These are phyloP conservation scores for Penicillium malachiteum DNA, from an alignment of 495 filamentous ascomycete genomes.

Conservation along the genomic window DNA sequence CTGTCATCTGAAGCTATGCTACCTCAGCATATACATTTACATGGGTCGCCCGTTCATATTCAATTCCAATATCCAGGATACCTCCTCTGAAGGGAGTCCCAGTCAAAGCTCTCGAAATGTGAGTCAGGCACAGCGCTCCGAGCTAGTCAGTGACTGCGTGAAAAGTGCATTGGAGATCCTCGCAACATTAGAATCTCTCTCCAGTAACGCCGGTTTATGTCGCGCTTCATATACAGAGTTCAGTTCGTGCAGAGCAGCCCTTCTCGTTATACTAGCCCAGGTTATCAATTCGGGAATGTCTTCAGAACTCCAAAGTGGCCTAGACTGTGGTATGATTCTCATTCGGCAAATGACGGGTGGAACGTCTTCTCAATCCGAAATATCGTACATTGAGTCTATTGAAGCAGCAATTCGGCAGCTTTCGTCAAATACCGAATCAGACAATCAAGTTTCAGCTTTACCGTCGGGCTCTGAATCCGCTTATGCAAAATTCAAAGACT, in stretches of 20 bases:
- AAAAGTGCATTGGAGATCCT: conserved; percentile 46
- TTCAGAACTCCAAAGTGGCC: conserved; percentile 9
- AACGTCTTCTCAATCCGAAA: conserved; percentile 18
- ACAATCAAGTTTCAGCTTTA: neutral
- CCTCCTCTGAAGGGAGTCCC: too few relatives aligned
- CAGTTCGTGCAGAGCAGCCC: conserved; percentile 46
- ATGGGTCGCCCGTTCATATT: conserved; percentile 49
- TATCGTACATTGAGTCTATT: conserved; percentile 23
- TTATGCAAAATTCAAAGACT: conserved; percentile 22
- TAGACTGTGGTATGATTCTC: conserved; percentile 17
- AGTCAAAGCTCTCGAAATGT: conserved; percentile 12
- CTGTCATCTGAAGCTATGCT: conserved; percentile 46
- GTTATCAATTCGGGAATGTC: conserved; percentile 30
- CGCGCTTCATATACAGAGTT: conserved; percentile 50
- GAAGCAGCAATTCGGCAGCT: conserved; percentile 16
- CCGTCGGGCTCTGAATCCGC: conserved; percentile 7
- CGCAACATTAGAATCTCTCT: conserved; percentile 38
- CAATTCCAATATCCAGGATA: conserved; percentile 16
- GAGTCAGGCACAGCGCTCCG: conserved; percentile 29
- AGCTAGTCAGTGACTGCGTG: conserved; percentile 42
- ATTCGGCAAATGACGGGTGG: conserved; percentile 24
- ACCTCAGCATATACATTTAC: conserved; percentile 42
- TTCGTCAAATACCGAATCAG: neutral
- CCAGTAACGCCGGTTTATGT: conserved; percentile 42
- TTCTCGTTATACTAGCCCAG: conserved; percentile 49